These are phyloP conservation scores for Spathaspora hagerdaliae DNA, from an alignment of 805 yeast genomes.

Conservation along the genomic window DNA sequence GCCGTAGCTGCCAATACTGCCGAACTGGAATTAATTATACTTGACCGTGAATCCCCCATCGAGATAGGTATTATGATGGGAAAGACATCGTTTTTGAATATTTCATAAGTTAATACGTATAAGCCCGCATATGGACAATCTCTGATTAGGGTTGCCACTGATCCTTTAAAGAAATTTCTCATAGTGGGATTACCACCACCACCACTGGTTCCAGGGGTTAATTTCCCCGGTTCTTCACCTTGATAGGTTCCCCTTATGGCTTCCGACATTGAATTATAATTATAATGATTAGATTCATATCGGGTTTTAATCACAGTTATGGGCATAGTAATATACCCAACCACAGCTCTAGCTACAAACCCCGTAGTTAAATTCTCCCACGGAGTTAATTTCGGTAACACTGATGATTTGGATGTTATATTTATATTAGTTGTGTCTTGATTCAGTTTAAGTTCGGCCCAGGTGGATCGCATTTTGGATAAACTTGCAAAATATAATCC, in stretches of 20 bases:
- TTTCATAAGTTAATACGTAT: conserved; percentile 81
- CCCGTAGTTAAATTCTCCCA: conserved; percentile 73
- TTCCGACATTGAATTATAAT: conserved; percentile 58
- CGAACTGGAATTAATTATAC: conserved; percentile 60
- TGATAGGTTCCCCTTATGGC: conserved; percentile 56
- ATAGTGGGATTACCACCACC: background rate
- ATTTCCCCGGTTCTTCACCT: conserved; percentile 11
- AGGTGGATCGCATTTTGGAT: conserved; percentile 52
- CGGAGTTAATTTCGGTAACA: conserved; percentile 68
- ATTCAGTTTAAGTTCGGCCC: conserved; percentile 31
- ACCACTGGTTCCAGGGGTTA: background rate
- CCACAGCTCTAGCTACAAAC: conserved; percentile 69
- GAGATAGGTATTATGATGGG: conserved; percentile 30
- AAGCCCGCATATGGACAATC: conserved; percentile 98
- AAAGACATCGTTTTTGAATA: conserved; percentile 52
- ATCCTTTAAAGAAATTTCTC: conserved; percentile 79
- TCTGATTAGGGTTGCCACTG: conserved; percentile 78
- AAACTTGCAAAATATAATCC: conserved; percentile 78
- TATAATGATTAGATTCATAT: conserved; percentile 76
- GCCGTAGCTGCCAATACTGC: conserved; percentile 75
- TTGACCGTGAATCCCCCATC: conserved; percentile 11
- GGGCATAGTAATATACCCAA: conserved; percentile 92
- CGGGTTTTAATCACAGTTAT: conserved; percentile 86
- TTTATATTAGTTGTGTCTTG: conserved; percentile 1
- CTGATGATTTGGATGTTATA: conserved; percentile 7